These are phyloP conservation scores for Brettanomyces custersianus DNA, from an alignment of 805 yeast genomes.

Conservation along the genomic window DNA sequence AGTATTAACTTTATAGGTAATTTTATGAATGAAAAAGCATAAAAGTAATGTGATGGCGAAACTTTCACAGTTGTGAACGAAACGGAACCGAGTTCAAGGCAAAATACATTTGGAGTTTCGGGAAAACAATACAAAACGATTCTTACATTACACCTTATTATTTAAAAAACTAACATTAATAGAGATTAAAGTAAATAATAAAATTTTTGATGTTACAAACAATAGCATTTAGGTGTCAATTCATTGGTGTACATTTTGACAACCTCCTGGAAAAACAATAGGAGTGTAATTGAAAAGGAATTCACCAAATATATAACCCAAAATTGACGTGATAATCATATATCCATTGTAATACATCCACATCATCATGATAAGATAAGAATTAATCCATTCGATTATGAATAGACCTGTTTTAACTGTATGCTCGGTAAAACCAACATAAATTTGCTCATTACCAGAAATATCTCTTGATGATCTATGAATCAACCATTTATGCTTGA, in stretches of 20 bases:
- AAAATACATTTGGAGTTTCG: too few species aligned
- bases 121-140: too few species aligned
- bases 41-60: too few species aligned
- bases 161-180: too few species aligned
- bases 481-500: slow-evolving; percentile 21
- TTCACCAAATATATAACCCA: slow-evolving; percentile 55
- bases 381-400: slow-evolving; percentile 53
- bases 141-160: too few species aligned
- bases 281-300: slow-evolving; percentile 32
- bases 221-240: too few species aligned
- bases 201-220: too few species aligned
- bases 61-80: too few species aligned
- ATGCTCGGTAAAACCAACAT: slow-evolving; percentile 43
- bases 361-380: slow-evolving; percentile 59
- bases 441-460: slow-evolving; percentile 7
- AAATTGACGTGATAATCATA: slow-evolving; percentile 50
- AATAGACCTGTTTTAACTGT: slow-evolving; percentile 38
- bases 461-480: slow-evolving; percentile 9
- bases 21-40: too few species aligned
- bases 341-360: slow-evolving; percentile 74
- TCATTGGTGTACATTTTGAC: neutral
- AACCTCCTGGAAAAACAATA: slow-evolving; percentile 8
- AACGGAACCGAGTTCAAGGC: too few species aligned
- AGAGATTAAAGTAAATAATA: too few species aligned
- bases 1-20: too few species aligned